These are phyloP conservation scores for Cucurbita moschata DNA, from an alignment of 306 rosid species.

Conservation along the genomic window DNA sequence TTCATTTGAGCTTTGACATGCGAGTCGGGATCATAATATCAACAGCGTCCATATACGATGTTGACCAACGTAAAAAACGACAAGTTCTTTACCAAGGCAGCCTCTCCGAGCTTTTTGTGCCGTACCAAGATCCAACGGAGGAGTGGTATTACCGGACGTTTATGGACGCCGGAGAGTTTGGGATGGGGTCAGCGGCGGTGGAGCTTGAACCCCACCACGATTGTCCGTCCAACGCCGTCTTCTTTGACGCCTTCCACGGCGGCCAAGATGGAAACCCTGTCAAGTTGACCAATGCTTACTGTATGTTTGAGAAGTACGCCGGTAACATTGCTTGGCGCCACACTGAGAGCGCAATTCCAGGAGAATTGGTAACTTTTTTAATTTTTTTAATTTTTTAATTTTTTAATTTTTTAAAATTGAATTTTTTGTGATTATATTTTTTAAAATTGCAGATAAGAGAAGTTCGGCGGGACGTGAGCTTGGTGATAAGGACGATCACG, in stretches of 20 bases:
- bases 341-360: constrained; percentile 22
- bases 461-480: background rate
- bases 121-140: constrained; percentile 53
- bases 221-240: constrained; percentile 47
- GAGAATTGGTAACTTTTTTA: constrained; percentile 11
- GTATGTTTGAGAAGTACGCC: constrained; percentile 41
- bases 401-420: too few relatives aligned
- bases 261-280: constrained; percentile 28
- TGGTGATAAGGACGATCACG: background rate
- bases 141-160: constrained; percentile 43
- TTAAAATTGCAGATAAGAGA: background rate
- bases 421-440: background rate
- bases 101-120: constrained; percentile 41
- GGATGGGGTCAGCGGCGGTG: constrained; percentile 36
- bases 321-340: constrained; percentile 61
- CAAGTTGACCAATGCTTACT: constrained; percentile 29
- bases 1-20: constrained; percentile 33
- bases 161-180: constrained; percentile 42
- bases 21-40: constrained; percentile 40
- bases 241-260: constrained; percentile 34
- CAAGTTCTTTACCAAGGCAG: constrained; percentile 39
- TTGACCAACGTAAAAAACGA: constrained; percentile 20
- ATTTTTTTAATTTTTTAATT: too few relatives aligned
- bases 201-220: constrained; percentile 27
- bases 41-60: constrained; percentile 42